Base-by-base conservation (phyloP, 768 basidiomycete genomes). In the Russula foetens region DNA sequence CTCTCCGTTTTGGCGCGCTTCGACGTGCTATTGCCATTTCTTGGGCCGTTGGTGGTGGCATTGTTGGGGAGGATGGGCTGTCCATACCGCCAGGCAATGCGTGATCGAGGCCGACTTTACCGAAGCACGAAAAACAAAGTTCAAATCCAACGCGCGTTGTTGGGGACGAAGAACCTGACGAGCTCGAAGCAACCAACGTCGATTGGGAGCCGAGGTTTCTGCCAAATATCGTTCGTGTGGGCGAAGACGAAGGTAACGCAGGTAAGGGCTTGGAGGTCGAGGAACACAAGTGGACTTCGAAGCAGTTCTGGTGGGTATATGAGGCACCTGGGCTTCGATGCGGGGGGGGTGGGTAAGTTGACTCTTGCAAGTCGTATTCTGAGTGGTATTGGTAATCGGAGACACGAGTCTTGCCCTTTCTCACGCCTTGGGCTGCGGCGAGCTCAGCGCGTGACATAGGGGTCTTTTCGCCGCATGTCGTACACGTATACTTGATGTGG, bases 401-500 rank as follows among this genome's bases (percentile, higher is more conserved):
- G 31, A 67, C 58, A 44, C 56, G 46, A 69, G 62, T 76, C 56
- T 76, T 77, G 50, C 75, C 78, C 72, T 83, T 87, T 33, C 81
- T 82, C 63, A 84, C 83, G 46, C 71, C 60, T 53, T 55, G 65
- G 51, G 62, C 56, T 59, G 62, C 52, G 63, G 63, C 71, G 5
- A 70, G 54, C 19, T 33, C 56, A 15, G 31, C 28, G 14, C 61
- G 60, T 5, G 60, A 61, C 7, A 46, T 51, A 9, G 87, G 81
- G 49, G 78, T 73, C 70, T 85, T 90, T 72, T 90, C 88, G 9
- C 92, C 92, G 67, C 94, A 96, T 24, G 85, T 87, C 4, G 86
- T 80, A 68, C 95, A 98, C 15, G 95, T 86, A 71, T 98, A 97
- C 48, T 91, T 85, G 70, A 96, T 84, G n/a, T 83, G 80, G 53